Evolutionary conservation across 2,329 filamentous ascomycete species (phyloP).

Genomic region (Fusarium brevicatenulatum): DNA sequence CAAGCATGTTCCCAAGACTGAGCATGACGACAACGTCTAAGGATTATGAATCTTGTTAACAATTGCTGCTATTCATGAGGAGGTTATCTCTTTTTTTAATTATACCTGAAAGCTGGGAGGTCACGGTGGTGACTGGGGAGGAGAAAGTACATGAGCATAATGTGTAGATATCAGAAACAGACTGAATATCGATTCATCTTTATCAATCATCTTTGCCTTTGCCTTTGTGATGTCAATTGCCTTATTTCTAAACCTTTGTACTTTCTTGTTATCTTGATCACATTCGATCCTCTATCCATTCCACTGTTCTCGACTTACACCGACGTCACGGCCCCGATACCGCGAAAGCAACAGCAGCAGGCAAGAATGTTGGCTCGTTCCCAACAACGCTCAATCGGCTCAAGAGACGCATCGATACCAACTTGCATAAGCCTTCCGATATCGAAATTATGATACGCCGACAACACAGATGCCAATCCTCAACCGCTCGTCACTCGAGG

Average conservation of each 20-base stretch:
- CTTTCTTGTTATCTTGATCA: background rate
- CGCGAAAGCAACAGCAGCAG: background rate
- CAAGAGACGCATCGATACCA: rapidly evolving
- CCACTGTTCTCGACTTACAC: background rate
- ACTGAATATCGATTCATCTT: slow-evolving; percentile 27
- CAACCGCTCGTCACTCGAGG: rapidly evolving
- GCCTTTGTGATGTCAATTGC: background rate
- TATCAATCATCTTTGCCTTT: background rate
- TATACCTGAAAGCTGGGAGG: slow-evolving; percentile 19
- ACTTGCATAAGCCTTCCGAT: background rate
- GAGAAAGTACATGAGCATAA: slow-evolving; percentile 33
- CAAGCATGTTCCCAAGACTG: slow-evolving; percentile 42
- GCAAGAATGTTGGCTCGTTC: background rate
- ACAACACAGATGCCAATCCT: background rate
- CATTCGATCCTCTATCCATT: background rate
- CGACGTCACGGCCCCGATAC: background rate
- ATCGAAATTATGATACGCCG: background rate
- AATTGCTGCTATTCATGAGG: slow-evolving; percentile 4
- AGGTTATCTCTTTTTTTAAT: slow-evolving; percentile 15
- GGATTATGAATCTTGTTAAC: background rate
- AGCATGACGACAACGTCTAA: slow-evolving; percentile 48
- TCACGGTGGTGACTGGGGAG: slow-evolving; percentile 1
- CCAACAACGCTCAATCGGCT: no score
- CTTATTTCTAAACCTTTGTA: background rate
- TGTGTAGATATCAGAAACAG: slow-evolving; percentile 39